Evolutionary conservation across 2,329 filamentous ascomycete genomes (phyloP).

Genomic region (Coleophoma eucalyptorum): DNA sequence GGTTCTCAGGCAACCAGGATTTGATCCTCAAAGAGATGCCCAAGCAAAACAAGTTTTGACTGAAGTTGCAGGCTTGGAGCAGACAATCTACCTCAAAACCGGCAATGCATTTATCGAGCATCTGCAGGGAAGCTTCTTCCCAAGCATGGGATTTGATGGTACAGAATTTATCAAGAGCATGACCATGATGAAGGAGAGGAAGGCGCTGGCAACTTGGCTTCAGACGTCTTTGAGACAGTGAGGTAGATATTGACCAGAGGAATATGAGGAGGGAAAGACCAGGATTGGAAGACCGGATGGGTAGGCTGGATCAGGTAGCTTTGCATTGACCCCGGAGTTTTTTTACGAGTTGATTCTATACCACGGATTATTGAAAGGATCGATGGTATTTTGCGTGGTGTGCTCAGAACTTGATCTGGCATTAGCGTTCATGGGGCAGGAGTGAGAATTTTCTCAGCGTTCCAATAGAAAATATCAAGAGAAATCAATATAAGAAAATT

Average conservation of each 20-base stretch:
- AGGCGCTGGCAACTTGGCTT: constrained; percentile 62
- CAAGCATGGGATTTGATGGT: constrained; percentile 59
- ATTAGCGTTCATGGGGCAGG: no score
- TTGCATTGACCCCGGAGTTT: no score
- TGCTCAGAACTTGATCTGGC: no score
- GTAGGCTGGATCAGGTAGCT: no score
- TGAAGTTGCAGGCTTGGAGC: constrained; percentile 84
- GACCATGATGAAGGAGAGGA: constrained; percentile 56
- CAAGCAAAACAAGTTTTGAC: constrained; percentile 84
- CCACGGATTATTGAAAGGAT: no score
- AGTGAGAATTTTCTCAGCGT: no score
- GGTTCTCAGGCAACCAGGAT: constrained; percentile 72
- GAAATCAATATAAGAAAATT: no score
- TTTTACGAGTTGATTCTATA: no score
- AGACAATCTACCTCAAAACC: constrained; percentile 86
- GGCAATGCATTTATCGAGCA: constrained; percentile 75
- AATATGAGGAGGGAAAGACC: no score
- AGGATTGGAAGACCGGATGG: no score
- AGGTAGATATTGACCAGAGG: background rate
- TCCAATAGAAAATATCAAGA: no score
- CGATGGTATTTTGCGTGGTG: no score
- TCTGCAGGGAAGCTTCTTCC: constrained; percentile 60
- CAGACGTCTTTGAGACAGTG: constrained; percentile 47
- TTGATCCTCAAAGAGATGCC: constrained; percentile 77
- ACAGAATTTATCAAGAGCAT: constrained; percentile 55